Evolutionary conservation across 768 basidiomycete genomes (phyloP), one percentile per base, ranked within the genome.

Genomic region (Hysterangium stoloniferum): DNA sequence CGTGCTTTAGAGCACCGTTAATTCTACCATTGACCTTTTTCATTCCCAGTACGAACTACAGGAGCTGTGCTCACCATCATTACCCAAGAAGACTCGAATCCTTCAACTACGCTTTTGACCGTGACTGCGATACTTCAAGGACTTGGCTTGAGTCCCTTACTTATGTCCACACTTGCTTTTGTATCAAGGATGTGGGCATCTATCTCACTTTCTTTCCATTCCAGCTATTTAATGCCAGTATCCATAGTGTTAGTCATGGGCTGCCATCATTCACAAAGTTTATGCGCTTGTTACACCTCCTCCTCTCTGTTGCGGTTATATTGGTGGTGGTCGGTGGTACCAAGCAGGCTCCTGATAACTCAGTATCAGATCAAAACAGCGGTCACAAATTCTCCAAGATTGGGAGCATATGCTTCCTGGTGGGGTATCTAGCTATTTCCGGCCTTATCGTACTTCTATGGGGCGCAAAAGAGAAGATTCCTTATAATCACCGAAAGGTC

Each of bases 91-190:
- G 12, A 38, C 25, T 22, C 36, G 11, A 3, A 50, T 25, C 48
- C 48, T 25, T 7, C 48, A n/a, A 58, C 57, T 32, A 71, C 72
- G 42, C 57, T 84, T 31, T 75, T 74, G 54, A 69, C 72, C 42
- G 74, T 79, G 35, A 75, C 77, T 29, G 76, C 75, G 54, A 73
- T 67, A 19, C 61, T 73, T 8, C 68, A 70, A 48, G 56, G 61
- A 2, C 61, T 69, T 24, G 71, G 71, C 9, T 36, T 70, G n/a
- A 68, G 71, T 0, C 72, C 72, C 13, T 56, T 72, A 25, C 52
- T 73, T 6, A 46, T 69, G 15, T 62, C 64, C 4, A 67, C 70
- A 1, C 57, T 71, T 1, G 70, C 68, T 5, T 54, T 72, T 48
- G 41, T 72, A 25, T 56, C 59, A 45, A 67, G 60, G 7, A 55